Evolutionary conservation across 192 early-diverging fungal species (phyloP).

Genomic region (Paraglomus brasilianum): DNA sequence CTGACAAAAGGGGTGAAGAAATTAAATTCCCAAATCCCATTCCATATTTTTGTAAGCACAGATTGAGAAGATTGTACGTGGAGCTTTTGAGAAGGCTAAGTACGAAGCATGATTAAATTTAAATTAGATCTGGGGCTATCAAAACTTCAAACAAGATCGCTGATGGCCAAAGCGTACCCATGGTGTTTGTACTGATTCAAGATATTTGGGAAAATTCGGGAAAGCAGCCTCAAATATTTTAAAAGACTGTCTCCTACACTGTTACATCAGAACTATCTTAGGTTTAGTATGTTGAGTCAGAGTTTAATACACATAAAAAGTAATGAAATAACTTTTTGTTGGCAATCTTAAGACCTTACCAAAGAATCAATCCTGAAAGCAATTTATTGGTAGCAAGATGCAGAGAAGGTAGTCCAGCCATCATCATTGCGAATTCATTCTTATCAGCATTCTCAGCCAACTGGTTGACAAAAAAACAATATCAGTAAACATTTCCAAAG

Average conservation of each 20-base stretch:
- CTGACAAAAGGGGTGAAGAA: slow-evolving; percentile 8
- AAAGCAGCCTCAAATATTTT: slow-evolving; percentile 36
- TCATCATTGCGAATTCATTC: slow-evolving; percentile 46
- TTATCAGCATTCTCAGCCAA: slow-evolving; percentile 47
- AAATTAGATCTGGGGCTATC: neutral
- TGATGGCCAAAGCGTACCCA: slow-evolving; percentile 28
- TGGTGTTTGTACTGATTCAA: slow-evolving; percentile 39
- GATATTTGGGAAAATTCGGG: slow-evolving; percentile 34
- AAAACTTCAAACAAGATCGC: neutral
- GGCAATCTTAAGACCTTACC: neutral
- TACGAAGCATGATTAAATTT: neutral
- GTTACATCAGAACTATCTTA: neutral
- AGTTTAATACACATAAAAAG: neutral
- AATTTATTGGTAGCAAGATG: slow-evolving; percentile 44
- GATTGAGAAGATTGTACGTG: slow-evolving; percentile 1
- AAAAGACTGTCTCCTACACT: slow-evolving; percentile 38
- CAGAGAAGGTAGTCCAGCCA: slow-evolving; percentile 46
- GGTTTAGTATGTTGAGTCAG: neutral
- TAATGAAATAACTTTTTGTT: neutral
- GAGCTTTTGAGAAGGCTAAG: slow-evolving; percentile 14
- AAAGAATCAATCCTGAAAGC: slow-evolving; percentile 28
- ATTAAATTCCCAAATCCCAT: slow-evolving; percentile 1
- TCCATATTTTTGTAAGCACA: slow-evolving; percentile 31
- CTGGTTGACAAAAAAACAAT: slow-evolving; percentile 22
- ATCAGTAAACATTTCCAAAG: neutral